These are phyloP conservation scores for Xylariaceae sp. DNA, from an alignment of 2,329 filamentous ascomycete genomes.

Conservation along the genomic window DNA sequence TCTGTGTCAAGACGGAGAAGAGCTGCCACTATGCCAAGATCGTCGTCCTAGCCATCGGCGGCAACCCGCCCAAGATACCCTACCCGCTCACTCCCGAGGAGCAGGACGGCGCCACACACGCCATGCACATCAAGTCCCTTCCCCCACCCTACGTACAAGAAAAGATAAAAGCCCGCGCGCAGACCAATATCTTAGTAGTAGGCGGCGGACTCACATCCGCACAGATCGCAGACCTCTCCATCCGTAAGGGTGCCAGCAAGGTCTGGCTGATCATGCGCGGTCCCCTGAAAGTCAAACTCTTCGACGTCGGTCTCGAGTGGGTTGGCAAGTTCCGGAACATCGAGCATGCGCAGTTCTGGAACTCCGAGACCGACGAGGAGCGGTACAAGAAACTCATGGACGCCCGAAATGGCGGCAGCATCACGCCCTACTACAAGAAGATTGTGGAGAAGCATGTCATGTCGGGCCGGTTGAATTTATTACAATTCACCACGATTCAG, in stretches of 20 bases:
- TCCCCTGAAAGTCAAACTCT: conserved; percentile 60
- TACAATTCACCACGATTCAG: conserved; percentile 52
- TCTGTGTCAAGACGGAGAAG: conserved; percentile 57
- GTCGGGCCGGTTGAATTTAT: conserved; percentile 47
- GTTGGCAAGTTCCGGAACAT: conserved; percentile 78
- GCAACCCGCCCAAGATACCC: conserved; percentile 52
- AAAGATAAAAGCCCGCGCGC: conserved; percentile 45
- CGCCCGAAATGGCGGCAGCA: conserved; percentile 70
- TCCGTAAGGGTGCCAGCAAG: conserved; percentile 59
- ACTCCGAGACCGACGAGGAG: conserved; percentile 65
- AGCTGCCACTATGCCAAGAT: conserved; percentile 51
- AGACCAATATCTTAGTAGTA: conserved; percentile 64
- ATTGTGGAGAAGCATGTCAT: conserved; percentile 57
- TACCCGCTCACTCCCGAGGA: conserved; percentile 20
- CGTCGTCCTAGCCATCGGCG: conserved; percentile 67
- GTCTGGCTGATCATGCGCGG: conserved; percentile 67
- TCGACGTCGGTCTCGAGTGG: conserved; percentile 72
- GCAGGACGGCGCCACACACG: conserved; percentile 47
- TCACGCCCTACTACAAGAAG: conserved; percentile 64
- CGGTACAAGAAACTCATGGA: conserved; percentile 58
- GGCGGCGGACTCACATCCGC: conserved; percentile 73
- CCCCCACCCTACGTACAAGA: conserved; percentile 47
- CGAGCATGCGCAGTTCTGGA: conserved; percentile 72
- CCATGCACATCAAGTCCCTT: conserved; percentile 56
- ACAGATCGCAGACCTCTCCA: conserved; percentile 63